Percentiles rank a stretch among this genome's conserved stretches.
These are phyloP conservation scores for Nakaseomyces uthaithaninus DNA, from an alignment of 1,139 yeast species.

Conservation along the genomic window DNA sequence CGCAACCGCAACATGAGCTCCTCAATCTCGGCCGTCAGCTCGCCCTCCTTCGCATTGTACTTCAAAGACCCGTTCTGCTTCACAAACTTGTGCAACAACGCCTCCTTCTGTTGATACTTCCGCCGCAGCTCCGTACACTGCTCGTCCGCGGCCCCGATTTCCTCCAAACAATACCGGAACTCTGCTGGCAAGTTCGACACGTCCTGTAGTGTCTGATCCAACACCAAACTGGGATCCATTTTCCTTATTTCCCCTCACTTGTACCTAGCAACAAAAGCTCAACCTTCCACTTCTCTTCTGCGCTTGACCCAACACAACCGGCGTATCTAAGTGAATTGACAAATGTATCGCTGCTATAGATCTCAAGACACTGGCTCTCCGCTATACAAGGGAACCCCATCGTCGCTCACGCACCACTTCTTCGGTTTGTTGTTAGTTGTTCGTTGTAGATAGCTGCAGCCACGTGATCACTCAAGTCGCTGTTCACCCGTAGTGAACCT, in stretches of 20 bases:
- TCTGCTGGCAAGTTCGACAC: constrained; percentile 87
- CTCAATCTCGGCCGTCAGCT: constrained; percentile 55
- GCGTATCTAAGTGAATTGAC: too few relatives aligned
- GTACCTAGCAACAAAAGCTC: not conserved
- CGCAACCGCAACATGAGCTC: constrained; percentile 58
- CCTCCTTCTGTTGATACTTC: constrained; percentile 64
- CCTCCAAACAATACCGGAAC: constrained; percentile 70
- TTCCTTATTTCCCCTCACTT: not conserved
- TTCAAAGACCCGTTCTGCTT: constrained; percentile 75
- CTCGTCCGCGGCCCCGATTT: constrained; percentile 62
- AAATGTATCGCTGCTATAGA: too few relatives aligned
- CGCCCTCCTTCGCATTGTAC: constrained; percentile 76
- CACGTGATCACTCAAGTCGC: not conserved
- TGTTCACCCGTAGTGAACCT: too few relatives aligned
- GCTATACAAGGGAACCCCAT: too few relatives aligned
- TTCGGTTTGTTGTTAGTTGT: too few relatives aligned
- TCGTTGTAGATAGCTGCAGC: too few relatives aligned
- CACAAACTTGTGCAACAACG: constrained; percentile 72
- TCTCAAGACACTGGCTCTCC: too few relatives aligned
- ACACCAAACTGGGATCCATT: constrained; percentile 70
- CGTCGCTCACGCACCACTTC: too few relatives aligned
- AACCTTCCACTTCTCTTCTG: not conserved
- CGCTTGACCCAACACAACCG: not conserved
- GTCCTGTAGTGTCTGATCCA: constrained; percentile 68
- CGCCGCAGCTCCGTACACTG: constrained; percentile 59